Conservation (phyloP, 2,329 filamentous ascomycete species). For the Botrytis byssoidea region DNA sequence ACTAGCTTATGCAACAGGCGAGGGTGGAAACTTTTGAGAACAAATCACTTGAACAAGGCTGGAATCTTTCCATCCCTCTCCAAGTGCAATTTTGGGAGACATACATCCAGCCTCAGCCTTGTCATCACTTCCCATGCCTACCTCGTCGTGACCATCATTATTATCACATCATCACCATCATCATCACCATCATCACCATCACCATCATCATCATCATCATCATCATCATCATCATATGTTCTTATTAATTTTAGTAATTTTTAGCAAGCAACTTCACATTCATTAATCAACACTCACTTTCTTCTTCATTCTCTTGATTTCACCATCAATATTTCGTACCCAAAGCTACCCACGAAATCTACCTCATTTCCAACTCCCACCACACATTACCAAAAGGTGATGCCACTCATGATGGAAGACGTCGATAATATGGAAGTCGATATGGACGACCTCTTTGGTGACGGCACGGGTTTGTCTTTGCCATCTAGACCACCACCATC, state of each 20-base stretch:
- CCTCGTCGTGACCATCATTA: background rate
- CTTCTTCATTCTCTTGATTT: background rate
- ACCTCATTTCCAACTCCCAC: background rate
- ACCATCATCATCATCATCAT: background rate
- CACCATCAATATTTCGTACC: background rate
- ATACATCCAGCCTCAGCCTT: background rate
- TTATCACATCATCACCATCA: background rate
- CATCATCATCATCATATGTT: background rate
- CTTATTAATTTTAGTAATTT: background rate
- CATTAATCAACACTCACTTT: background rate
- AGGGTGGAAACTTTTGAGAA: background rate
- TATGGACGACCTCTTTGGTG: constrained; percentile 72
- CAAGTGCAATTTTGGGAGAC: background rate
- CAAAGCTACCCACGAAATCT: background rate
- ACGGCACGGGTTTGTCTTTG: constrained; percentile 60
- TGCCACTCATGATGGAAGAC: constrained; percentile 56
- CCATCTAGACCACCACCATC: constrained; percentile 48
- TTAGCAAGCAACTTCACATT: background rate
- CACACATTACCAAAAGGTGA: constrained; percentile 29
- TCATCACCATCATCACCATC: background rate
- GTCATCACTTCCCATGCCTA: background rate
- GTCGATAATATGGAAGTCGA: constrained; percentile 55
- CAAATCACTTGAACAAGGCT: background rate
- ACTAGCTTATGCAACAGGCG: constrained; percentile 11
- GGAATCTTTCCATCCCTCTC: background rate